phyloP scores from a whole-genome alignment of 768 basidiomycete species.

The Lactifluus subvellereus region DNA sequence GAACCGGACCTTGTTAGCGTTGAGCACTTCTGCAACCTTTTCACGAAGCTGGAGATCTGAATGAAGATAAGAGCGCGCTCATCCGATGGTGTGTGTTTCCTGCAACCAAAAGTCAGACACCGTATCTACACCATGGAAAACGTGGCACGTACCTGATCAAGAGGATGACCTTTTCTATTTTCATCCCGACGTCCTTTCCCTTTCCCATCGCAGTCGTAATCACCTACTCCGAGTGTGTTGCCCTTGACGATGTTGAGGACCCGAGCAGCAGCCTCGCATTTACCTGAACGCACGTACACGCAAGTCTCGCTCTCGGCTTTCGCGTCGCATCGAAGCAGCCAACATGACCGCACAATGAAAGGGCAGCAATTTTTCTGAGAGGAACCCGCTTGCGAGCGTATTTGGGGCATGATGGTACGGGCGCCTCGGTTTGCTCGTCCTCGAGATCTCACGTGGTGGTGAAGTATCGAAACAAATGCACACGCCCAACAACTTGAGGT shows the following conservation, averaged over 20 bases:
- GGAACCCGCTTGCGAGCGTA: conserved; percentile 54
- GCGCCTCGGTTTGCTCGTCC: conserved; percentile 56
- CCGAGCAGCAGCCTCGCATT: conserved; percentile 75
- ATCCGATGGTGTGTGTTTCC: conserved; percentile 59
- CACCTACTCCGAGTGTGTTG: conserved; percentile 73
- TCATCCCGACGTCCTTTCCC: conserved; percentile 76
- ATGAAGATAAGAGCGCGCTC: conserved; percentile 90
- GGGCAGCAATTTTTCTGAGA: conserved; percentile 66
- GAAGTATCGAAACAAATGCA: conserved; percentile 93
- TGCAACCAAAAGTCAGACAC: conserved; percentile 28
- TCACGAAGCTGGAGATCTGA: conserved; percentile 92
- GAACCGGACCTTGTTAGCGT: conserved; percentile 62
- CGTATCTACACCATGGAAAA: not conserved
- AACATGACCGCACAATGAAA: conserved; percentile 90
- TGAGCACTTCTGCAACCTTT: conserved; percentile 84
- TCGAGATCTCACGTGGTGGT: conserved; percentile 86
- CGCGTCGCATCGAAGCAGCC: conserved; percentile 72
- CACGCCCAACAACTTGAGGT: conserved; percentile 63
- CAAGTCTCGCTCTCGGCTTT: conserved; percentile 77
- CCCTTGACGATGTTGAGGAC: conserved; percentile 78
- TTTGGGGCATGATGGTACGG: conserved; percentile 53
- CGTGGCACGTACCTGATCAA: conserved; percentile 60
- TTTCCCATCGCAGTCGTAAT: conserved; percentile 61
- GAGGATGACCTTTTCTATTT: conserved; percentile 69
- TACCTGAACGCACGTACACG: conserved; percentile 60